Evolutionary conservation across 2,329 filamentous ascomycete species (phyloP).

Genomic region (Fusarium anthophilum): DNA sequence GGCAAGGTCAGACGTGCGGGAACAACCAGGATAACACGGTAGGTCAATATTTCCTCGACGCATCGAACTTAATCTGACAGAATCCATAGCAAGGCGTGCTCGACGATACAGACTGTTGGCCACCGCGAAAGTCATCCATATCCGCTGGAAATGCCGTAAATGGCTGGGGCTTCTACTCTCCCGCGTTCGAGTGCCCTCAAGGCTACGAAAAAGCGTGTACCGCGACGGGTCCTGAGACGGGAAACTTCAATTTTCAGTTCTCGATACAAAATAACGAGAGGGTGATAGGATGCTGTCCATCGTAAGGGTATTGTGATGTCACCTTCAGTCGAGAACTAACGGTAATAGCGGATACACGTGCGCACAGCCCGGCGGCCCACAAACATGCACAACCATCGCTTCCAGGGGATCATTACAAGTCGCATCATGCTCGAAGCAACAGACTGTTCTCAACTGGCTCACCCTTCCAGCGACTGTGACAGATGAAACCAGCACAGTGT

Average conservation of each 20-base stretch:
- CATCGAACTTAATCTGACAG: not conserved
- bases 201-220: not conserved
- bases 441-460: not conserved
- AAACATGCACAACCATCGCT: not conserved
- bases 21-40: not conserved
- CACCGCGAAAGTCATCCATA: not conserved
- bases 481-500: not conserved
- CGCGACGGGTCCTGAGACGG: not conserved
- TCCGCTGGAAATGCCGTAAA: not conserved
- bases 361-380: not conserved
- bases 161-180: slow-evolving; percentile 5
- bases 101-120: not conserved
- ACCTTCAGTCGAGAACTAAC: not conserved
- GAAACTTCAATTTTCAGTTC: slow-evolving; percentile 7
- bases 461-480: not conserved
- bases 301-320: not conserved
- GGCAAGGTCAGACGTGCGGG: not conserved
- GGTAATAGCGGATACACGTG: not conserved
- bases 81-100: not conserved
- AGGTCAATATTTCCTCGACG: not conserved
- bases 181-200: not conserved
- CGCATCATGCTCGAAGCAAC: not conserved
- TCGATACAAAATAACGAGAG: not conserved
- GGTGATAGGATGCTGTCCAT: not conserved
- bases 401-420: not conserved